Evolutionary conservation across 2,329 filamentous ascomycete species (phyloP), one percentile per base, ranked within the genome.

Genomic region (Septoria linicola): DNA sequence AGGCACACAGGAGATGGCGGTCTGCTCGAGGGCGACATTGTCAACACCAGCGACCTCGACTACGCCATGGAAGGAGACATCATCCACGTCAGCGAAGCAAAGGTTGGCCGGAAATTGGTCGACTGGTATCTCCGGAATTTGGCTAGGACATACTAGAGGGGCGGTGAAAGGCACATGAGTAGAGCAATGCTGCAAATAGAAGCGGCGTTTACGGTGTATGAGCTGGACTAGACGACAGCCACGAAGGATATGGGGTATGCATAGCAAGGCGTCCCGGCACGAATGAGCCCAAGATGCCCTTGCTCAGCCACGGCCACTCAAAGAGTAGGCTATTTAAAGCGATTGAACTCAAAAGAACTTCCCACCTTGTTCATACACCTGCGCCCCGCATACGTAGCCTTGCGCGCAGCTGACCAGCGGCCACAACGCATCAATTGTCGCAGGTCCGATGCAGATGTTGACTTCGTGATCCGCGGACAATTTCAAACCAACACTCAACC

Each of bases 121-220:
- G 93, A 99, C 75, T 99, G 93, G 93, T 99, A 99, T 74, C 82
- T 99, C 70, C 86, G 93, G 70, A 99, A 99, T 79, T 79, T 99
- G 68, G 88, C 91, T 55, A 86, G 93, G 71, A 95, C 91, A 53
- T 99, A 99, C 79, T 95, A 87, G 57, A 46, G 1, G 27, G 21
- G 20, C 11, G 3, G 2, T 36, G 32, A 20, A 40, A 4, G 30
- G 3, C 20, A 34, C 31, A 11, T 13, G 11, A 21, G 19, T n/a
- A 27, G 27, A 19, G 31, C 16, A 10, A 43, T 43, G 47, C 47
- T 49, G 47, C 45, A 42, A 42, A 49, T n/a, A 30, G 17, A 21
- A 20, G 46, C 40, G 51, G 51, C 46, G 51, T 53, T 53, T 47
- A 54, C 17, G 51, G 45, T 41, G 41, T 49, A 54, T 39, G 51